Evolutionary conservation across 345 rosid species (phyloP), one percentile per base, ranked within the genome.

Genomic region (Turnera subulata): DNA sequence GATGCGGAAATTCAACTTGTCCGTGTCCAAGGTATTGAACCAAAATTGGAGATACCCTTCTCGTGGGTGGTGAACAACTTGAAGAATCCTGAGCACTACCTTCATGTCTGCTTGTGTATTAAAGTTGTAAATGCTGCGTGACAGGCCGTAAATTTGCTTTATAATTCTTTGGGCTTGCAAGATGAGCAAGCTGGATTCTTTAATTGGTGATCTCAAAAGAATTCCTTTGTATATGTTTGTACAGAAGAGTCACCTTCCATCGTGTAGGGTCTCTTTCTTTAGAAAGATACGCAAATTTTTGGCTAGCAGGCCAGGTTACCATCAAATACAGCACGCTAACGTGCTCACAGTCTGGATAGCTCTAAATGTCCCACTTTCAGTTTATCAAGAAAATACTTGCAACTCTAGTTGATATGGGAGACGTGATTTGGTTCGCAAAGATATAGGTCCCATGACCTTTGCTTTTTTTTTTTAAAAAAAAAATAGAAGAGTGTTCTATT

Each of bases 51-150:
- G 70, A 76, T 86, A 76, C 98, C 98, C 1, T 84, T 92, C 64
- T 84, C 96, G 9, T 92, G 98, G 98, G 82, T 86, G 60, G 98
- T 70, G 55, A 92, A 78, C 70, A 86, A 89, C 77, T 77, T 92
- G 68, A 73, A 78, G 77, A 81, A 83, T 65, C 98, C 98, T 0
- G 98, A 92, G 49, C 74, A 77, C 65, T 92, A 81, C 60, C 88
- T 92, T 58, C 97, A 89, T 49, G 67, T 92, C n/a, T 86, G 85
- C 50, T 75, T 86, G 14, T 75, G 46, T 65, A 47, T 86, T 53
- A 79, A 61, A 64, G 61, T 76, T 74, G 66, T 33, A 51, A 65
- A 73, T 12, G n/a, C 37, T 20, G 52, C 21, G 1, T 65, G 63
- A 42, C 23, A 26, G 18, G 18, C 45, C 7, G 29, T 29, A 9